Conservation (phyloP, 768 basidiomycete genomes). For the Lactifluus echinatus region DNA sequence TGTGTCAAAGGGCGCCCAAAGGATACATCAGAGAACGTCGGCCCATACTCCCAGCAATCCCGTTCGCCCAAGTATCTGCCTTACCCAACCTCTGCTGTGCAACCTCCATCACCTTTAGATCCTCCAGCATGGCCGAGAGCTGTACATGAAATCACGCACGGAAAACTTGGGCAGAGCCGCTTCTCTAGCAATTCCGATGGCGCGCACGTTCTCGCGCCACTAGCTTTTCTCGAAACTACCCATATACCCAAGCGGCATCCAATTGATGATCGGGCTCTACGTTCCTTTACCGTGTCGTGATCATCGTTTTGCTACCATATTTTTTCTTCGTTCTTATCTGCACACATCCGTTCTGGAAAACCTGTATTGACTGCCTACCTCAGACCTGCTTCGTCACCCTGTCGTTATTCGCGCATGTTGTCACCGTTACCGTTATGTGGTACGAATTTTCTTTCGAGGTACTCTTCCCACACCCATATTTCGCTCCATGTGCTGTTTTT, state of each 20-base stretch:
- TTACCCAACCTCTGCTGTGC: slow-evolving; percentile 5
- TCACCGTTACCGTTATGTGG: neutral
- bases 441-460: neutral
- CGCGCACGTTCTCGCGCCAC: slow-evolving; percentile 41
- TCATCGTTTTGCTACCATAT: neutral
- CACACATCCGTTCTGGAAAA: slow-evolving; percentile 13
- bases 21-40: slow-evolving; percentile 3
- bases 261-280: slow-evolving; percentile 61
- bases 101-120: slow-evolving; percentile 15
- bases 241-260: slow-evolving; percentile 59
- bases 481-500: slow-evolving; percentile 3
- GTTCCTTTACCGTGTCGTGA: slow-evolving; percentile 39
- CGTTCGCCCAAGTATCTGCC: slow-evolving; percentile 16
- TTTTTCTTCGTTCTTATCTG: neutral
- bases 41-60: slow-evolving; percentile 11
- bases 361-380: slow-evolving; percentile 4
- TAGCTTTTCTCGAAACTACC: slow-evolving; percentile 52
- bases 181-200: slow-evolving; percentile 15
- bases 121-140: slow-evolving; percentile 18
- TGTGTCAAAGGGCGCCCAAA: slow-evolving; percentile 24
- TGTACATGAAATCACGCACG: slow-evolving; percentile 9
- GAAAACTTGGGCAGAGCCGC: slow-evolving; percentile 19
- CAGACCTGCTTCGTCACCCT: neutral
- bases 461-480: neutral
- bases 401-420: neutral